Evolutionary conservation across 495 filamentous ascomycete genomes (phyloP), one percentile per base, ranked within the genome.

Genomic region (Talaromyces thailandensis): DNA sequence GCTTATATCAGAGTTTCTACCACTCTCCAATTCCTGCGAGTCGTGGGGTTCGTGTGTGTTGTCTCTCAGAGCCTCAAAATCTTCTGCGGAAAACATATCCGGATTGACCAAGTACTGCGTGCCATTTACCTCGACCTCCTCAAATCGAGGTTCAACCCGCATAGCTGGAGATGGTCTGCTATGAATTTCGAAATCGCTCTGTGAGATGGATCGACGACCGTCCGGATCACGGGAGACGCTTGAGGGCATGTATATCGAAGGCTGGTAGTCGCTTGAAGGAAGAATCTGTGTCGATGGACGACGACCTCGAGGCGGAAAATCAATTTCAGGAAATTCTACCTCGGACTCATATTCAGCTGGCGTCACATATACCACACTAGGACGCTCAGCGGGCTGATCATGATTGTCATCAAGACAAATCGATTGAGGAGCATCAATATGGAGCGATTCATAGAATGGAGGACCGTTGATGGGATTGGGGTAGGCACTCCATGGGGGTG

Each of bases 231-330:
- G 62, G 16, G 62, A 63, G 12, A 35, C 55, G 32, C 35, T 58
- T n/a, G 59, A 61, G 0, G 59, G 59, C 11, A 61, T 23, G 24
- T 61, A 61, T 31, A n/a, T 52, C 25, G 62, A 58, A 12, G 53
- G 35, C 21, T 57, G 62, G 26, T 63, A 58, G 12, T 58, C 62
- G 25, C 55, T 63, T 16, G 56, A 55, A 1, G 52, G 62, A 23
- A 63, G 53, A 4, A 16, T 28, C 12, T 58, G 31, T 4, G 62
- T 58, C 3, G 62, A 63, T 18, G 35, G 55, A 28, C 56, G 53
- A 31, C 62, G 62, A 40, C 62, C 62, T 6, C 62, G 31, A 43
- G 62, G 62, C n/a, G 62, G 55, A 35, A 58, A 57, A 59, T 63
- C 62, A 6, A 63, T 56, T 55, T 60, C 58, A 48, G 62, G 55